A percentile compares a stretch with the other conserved stretches of the same genome.
These are phyloP conservation scores for Saccharomyces uvarum DNA, from an alignment of 1,139 yeast genomes.

Conservation along the genomic window DNA sequence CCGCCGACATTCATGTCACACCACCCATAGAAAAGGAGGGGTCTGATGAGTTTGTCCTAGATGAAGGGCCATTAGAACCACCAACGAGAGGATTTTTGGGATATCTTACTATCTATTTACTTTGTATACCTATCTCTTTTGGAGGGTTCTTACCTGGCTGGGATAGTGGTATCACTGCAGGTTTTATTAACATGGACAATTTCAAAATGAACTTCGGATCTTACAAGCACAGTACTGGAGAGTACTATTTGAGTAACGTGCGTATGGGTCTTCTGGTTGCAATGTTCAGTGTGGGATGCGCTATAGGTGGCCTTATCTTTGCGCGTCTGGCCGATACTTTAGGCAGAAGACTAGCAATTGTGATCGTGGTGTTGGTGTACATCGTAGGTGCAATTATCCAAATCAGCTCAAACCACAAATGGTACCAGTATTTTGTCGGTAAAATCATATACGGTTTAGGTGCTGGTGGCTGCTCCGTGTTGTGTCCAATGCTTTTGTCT, in stretches of 20 bases:
- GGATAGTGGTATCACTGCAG: conserved; percentile 71
- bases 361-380: conserved; percentile 47
- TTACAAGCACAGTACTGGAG: conserved; percentile 30
- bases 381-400: conserved; percentile 54
- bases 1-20: neutral
- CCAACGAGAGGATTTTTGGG: neutral
- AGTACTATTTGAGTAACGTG: conserved; percentile 38
- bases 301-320: conserved; percentile 50
- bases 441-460: conserved; percentile 54
- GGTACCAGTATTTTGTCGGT: conserved; percentile 50
- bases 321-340: conserved; percentile 47
- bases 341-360: conserved; percentile 53
- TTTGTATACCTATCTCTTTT: neutral
- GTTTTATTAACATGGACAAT: conserved; percentile 61
- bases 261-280: conserved; percentile 55
- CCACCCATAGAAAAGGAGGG: neutral
- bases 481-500: conserved; percentile 53
- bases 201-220: conserved; percentile 46
- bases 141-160: conserved; percentile 36
- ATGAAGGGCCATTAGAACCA: neutral
- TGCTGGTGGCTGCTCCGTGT: conserved; percentile 52
- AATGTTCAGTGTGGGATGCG: conserved; percentile 59
- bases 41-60: neutral
- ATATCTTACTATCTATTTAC: neutral
- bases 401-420: conserved; percentile 42